Conservation (phyloP, 2,329 filamentous ascomycete species). For the Chaetothyriales sp. region DNA sequence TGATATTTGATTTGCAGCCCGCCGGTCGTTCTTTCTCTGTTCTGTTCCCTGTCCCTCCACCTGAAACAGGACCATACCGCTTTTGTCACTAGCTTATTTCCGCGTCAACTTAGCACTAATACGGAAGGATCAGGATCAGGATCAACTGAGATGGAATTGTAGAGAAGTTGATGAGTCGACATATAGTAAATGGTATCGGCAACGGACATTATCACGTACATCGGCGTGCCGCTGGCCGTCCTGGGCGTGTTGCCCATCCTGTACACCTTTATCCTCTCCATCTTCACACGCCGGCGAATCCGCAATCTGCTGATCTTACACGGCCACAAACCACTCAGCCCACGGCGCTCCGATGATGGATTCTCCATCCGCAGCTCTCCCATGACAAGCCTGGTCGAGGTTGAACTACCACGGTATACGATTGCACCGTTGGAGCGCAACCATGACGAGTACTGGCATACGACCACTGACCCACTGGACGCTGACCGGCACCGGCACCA, state of each 20-base stretch:
- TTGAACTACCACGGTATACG: slow-evolving; percentile 49
- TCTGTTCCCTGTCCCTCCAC: too few relatives aligned
- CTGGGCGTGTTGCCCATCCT: slow-evolving; percentile 49
- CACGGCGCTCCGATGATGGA: slow-evolving; percentile 20
- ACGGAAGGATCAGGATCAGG: too few relatives aligned
- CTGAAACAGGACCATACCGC: too few relatives aligned
- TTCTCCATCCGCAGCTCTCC: slow-evolving; percentile 49
- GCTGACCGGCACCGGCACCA: not conserved
- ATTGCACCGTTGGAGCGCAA: slow-evolving; percentile 46
- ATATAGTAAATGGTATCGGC: slow-evolving; percentile 21
- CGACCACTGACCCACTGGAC: slow-evolving; percentile 23
- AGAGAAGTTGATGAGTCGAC: not conserved
- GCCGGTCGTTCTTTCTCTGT: too few relatives aligned
- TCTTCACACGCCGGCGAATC: slow-evolving; percentile 46
- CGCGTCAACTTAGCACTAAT: too few relatives aligned
- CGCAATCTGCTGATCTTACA: slow-evolving; percentile 42
- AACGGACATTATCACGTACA: slow-evolving; percentile 40
- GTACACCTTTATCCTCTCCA: slow-evolving; percentile 48
- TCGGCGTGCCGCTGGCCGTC: slow-evolving; percentile 44
- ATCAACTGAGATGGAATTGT: not conserved
- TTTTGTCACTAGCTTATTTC: too few relatives aligned
- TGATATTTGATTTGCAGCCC: not conserved
- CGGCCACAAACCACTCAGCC: slow-evolving; percentile 26
- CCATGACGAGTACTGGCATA: slow-evolving; percentile 43
- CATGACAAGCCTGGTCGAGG: slow-evolving; percentile 50